phyloP scores from a whole-genome alignment of 179 eudicot species.

The Actinidia arguta region DNA sequence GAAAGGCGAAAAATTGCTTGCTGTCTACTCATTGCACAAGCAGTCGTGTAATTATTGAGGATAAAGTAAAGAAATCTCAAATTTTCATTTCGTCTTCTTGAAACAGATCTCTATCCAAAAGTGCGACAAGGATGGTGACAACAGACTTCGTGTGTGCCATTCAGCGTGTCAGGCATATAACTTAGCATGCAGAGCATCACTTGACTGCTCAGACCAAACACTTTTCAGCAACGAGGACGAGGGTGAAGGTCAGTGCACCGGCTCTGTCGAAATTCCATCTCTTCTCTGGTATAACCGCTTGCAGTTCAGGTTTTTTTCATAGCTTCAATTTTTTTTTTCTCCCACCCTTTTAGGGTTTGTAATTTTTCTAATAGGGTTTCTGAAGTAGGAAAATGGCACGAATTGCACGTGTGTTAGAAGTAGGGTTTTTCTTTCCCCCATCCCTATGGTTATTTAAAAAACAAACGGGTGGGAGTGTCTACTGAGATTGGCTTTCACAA shows the following conservation, averaged over 20 bases:
- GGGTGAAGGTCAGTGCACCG: slow-evolving; percentile 83
- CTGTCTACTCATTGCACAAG: not conserved
- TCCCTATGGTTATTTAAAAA: slow-evolving; percentile 27
- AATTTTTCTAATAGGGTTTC: slow-evolving; percentile 29
- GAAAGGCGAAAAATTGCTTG: not conserved
- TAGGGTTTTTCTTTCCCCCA: slow-evolving; percentile 32
- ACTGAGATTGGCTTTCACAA: slow-evolving; percentile 41
- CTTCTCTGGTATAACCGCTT: slow-evolving; percentile 65
- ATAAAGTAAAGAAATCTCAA: not conserved
- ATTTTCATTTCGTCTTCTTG: slow-evolving; percentile 4
- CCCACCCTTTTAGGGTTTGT: slow-evolving; percentile 25
- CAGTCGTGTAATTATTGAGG: not conserved
- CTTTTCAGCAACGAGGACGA: slow-evolving; percentile 79
- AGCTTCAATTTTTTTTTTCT: slow-evolving; percentile 21
- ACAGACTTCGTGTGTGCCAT: slow-evolving; percentile 91
- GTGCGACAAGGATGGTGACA: slow-evolving; percentile 91
- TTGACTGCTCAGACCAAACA: slow-evolving; percentile 96
- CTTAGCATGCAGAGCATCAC: slow-evolving; percentile 90
- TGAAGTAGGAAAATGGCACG: slow-evolving; percentile 37
- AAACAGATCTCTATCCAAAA: slow-evolving; percentile 92
- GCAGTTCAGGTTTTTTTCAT: slow-evolving; percentile 27
- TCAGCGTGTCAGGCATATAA: slow-evolving; percentile 97
- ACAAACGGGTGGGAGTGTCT: slow-evolving; percentile 23
- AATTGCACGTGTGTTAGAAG: slow-evolving; percentile 23
- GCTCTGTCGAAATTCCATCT: slow-evolving; percentile 63